phyloP scores from a whole-genome alignment of 2,329 filamentous ascomycete species.

The Pleurostoma richardsiae region DNA sequence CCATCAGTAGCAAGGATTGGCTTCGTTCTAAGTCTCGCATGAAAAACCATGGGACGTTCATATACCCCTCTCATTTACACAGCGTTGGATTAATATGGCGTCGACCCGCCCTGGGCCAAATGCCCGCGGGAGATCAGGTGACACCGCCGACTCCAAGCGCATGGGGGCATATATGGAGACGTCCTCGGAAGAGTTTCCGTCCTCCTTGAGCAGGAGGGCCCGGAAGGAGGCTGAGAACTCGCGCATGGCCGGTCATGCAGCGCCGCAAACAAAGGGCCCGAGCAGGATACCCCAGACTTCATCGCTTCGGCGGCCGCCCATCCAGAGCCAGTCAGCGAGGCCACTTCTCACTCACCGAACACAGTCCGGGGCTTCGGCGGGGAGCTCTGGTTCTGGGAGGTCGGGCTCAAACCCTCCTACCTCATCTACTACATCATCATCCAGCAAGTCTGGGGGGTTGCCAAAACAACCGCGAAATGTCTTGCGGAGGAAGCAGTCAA shows the following conservation, averaged over 20 bases:
- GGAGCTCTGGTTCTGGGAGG: constrained; percentile 23
- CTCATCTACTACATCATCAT: constrained; percentile 24
- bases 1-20: too few species aligned
- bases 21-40: not conserved
- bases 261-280: constrained; percentile 13
- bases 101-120: constrained; percentile 19
- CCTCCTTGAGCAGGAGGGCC: constrained; percentile 13
- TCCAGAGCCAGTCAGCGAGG: constrained; percentile 16
- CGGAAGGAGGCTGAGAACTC: constrained; percentile 19
- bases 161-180: constrained; percentile 19
- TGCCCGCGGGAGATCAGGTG: constrained; percentile 16
- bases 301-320: constrained; percentile 20
- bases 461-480: constrained; percentile 32
- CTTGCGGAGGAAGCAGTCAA: constrained; percentile 45
- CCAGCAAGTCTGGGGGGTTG: constrained; percentile 25
- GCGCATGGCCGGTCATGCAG: constrained; percentile 1
- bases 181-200: constrained; percentile 16
- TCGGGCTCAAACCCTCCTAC: constrained; percentile 21
- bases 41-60: not conserved
- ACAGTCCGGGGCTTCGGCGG: constrained; percentile 34
- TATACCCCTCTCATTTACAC: constrained; percentile 5
- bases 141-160: constrained; percentile 16
- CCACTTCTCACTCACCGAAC: constrained; percentile 35
- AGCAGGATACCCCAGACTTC: constrained; percentile 31
- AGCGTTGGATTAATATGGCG: constrained; percentile 19